These are phyloP conservation scores for Heterobasidion parviporum DNA, from an alignment of 1,284 basidiomycete genomes.

Conservation along the genomic window DNA sequence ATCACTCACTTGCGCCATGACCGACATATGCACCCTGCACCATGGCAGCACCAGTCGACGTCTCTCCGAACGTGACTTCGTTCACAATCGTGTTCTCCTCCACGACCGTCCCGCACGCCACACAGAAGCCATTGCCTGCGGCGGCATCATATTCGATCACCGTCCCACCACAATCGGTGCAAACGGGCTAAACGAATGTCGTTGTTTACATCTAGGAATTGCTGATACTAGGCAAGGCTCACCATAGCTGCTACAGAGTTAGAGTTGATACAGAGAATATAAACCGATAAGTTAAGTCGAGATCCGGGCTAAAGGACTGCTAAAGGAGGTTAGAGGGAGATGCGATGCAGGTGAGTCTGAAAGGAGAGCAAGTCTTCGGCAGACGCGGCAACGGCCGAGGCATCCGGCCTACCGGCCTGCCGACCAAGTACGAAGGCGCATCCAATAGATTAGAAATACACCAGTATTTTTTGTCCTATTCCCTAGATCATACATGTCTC, in stretches of 20 bases:
- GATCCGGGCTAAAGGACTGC: neutral
- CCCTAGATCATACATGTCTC: too few species aligned
- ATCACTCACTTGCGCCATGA: constrained; percentile 78
- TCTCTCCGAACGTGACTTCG: constrained; percentile 89
- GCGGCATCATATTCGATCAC: constrained; percentile 78
- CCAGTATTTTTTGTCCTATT: neutral
- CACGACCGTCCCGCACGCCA: constrained; percentile 80
- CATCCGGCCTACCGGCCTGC: too few species aligned
- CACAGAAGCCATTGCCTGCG: constrained; percentile 79
- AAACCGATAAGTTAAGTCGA: neutral
- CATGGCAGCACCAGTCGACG: constrained; percentile 86
- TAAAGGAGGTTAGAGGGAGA: neutral
- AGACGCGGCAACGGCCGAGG: neutral
- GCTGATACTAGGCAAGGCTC: too few species aligned
- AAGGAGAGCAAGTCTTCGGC: neutral
- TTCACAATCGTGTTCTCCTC: constrained; percentile 95
- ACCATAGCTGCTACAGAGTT: neutral
- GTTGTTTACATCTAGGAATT: neutral
- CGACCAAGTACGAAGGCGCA: neutral
- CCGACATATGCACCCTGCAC: constrained; percentile 95
- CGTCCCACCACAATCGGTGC: constrained; percentile 68
- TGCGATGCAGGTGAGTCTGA: neutral
- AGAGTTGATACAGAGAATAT: neutral
- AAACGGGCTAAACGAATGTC: constrained; percentile 33
- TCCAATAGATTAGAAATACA: neutral